A percentile compares a stretch with the other conserved stretches of the same genome.
Evolutionary conservation across 306 rosid genomes (phyloP).

Genomic region (Trifolium pratense): DNA sequence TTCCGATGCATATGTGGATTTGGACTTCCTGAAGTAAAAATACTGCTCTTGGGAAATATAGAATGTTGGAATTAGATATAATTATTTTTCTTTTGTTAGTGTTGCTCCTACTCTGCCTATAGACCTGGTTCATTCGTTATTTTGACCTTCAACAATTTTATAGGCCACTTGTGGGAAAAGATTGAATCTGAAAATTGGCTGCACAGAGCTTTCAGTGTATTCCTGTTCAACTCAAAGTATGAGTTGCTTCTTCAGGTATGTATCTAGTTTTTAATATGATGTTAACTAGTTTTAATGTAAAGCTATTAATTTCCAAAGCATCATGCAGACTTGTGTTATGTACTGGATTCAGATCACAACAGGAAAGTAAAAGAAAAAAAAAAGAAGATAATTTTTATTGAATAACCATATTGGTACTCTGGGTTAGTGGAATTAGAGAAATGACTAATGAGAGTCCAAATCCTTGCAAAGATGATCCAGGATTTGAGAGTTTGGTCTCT

Average conservation of each 20-base stretch:
- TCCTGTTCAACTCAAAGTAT: conserved; percentile 86
- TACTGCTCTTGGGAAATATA: conserved; percentile 5
- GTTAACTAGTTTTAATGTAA: conserved; percentile 17
- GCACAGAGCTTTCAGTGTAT: conserved; percentile 97
- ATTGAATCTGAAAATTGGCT: conserved; percentile 85
- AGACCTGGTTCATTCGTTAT: conserved; percentile 13
- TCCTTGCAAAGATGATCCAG: conserved; percentile 15
- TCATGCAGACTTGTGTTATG: neutral
- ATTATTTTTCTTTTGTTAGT: neutral
- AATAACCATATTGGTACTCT: too few relatives aligned
- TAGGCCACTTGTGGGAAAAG: conserved; percentile 98
- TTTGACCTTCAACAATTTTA: conserved; percentile 37
- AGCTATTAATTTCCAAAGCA: conserved; percentile 13
- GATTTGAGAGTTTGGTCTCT: conserved; percentile 6
- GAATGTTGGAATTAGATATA: conserved; percentile 13
- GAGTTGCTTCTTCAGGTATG: conserved; percentile 97
- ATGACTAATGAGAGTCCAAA: neutral
- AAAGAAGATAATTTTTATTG: too few relatives aligned
- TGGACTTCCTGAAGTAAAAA: conserved; percentile 27
- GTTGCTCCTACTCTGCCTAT: conserved; percentile 12
- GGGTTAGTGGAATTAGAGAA: neutral
- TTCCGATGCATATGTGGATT: conserved; percentile 12
- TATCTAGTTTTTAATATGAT: conserved; percentile 5
- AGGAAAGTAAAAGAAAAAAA: too few relatives aligned
- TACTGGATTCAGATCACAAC: neutral